Conservation (phyloP, 2,329 filamentous ascomycete genomes). For the Aspergillus sp. region DNA sequence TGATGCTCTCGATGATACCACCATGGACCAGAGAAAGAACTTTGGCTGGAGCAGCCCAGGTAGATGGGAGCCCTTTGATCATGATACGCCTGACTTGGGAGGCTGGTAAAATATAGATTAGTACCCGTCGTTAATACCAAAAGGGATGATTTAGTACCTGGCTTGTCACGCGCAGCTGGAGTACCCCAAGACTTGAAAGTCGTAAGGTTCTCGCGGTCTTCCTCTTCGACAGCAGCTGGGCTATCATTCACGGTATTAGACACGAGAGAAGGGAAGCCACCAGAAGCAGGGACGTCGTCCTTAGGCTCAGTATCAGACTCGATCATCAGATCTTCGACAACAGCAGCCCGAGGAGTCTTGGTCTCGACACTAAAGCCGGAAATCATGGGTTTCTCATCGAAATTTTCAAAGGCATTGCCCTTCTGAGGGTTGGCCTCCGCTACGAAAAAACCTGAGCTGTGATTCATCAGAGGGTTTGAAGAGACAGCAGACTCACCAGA, state of each 20-base stretch:
- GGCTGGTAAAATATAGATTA: slow-evolving; percentile 8
- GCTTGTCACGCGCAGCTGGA: slow-evolving; percentile 18
- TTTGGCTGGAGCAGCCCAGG: slow-evolving; percentile 23
- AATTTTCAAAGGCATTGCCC: too few species aligned
- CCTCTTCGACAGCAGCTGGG: slow-evolving; percentile 7
- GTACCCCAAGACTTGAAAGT: slow-evolving; percentile 29
- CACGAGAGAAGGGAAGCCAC: too few species aligned
- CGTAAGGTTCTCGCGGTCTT: slow-evolving; percentile 25
- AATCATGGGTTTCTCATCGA: too few species aligned
- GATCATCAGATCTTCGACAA: too few species aligned
- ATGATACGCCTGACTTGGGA: slow-evolving; percentile 26
- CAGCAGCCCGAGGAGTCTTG: too few species aligned
- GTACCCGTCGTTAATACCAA: too few species aligned
- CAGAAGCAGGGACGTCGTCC: neutral
- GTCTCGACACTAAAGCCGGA: too few species aligned
- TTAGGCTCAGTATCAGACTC: neutral
- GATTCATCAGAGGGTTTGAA: too few species aligned
- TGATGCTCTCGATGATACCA: slow-evolving; percentile 32
- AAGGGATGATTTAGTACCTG: slow-evolving; percentile 13
- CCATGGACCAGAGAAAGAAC: slow-evolving; percentile 35
- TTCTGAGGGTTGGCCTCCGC: too few species aligned
- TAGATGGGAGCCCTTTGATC: slow-evolving; percentile 31
- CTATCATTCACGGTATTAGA: neutral
- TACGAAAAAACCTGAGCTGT: too few species aligned
- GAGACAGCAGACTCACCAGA: too few species aligned